Evolutionary conservation across 23 red algal species (phyloP).

Genomic region (Rhodosorus marinus): DNA sequence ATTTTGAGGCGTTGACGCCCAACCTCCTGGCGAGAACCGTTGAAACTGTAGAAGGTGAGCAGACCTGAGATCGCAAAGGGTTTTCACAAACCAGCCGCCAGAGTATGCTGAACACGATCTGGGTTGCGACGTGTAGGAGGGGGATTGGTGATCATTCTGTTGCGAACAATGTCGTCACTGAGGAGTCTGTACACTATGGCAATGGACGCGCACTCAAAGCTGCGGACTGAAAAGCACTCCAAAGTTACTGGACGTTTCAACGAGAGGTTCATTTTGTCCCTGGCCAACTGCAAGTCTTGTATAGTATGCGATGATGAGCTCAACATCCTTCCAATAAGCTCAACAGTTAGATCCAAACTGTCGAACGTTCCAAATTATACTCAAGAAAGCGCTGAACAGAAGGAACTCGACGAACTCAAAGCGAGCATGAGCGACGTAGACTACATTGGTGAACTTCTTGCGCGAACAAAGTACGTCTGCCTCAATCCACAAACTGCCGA

Average conservation of each 20-base stretch:
- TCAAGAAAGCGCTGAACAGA: too few species aligned
- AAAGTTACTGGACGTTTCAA: conserved; percentile 73
- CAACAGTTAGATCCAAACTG: too few species aligned
- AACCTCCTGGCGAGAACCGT: conserved; percentile 77
- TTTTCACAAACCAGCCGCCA: too few species aligned
- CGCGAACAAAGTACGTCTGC: too few species aligned
- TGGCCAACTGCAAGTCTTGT: conserved; percentile 35
- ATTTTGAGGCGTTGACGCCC: conserved; percentile 94
- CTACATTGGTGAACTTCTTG: conserved; percentile 29
- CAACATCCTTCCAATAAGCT: conserved; percentile 66
- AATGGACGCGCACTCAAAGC: conserved; percentile 74
- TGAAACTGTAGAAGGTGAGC: conserved; percentile 81
- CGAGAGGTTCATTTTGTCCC: conserved; percentile 64
- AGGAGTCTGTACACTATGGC: conserved; percentile 57
- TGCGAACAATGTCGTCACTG: conserved; percentile 54
- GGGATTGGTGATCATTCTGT: conserved; percentile 58
- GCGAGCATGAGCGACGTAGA: conserved; percentile 29
- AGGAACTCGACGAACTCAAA: conserved; percentile 46
- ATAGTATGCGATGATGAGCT: conserved; percentile 90
- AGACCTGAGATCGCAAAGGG: too few species aligned
- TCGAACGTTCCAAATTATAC: too few species aligned
- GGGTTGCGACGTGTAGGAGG: too few species aligned
- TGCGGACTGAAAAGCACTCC: conserved; percentile 48
- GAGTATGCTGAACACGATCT: too few species aligned
- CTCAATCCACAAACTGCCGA: not conserved